phyloP scores from a whole-genome alignment of 1,139 yeast genomes.

The Saccharomycopsis crataegensis region DNA sequence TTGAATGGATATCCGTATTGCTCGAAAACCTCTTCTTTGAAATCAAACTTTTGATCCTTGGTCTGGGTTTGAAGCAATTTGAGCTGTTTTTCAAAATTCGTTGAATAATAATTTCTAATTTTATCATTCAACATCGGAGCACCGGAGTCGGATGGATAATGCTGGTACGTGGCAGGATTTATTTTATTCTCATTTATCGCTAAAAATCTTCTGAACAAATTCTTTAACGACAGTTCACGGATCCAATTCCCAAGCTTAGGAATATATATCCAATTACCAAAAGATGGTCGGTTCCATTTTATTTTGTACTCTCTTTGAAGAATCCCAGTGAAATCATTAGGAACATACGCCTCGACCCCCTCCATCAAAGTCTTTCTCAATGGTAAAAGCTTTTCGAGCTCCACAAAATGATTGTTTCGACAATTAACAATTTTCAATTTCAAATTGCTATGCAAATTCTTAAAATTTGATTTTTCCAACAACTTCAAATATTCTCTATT shows the following conservation, averaged over 20 bases:
- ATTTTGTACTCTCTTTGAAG: conserved; percentile 25
- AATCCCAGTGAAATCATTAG: conserved; percentile 37
- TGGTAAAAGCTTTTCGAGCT: conserved; percentile 39
- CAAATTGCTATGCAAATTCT: conserved; percentile 14
- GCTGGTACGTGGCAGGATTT: neutral
- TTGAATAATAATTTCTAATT: neutral
- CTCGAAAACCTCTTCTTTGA: neutral
- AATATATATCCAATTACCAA: neutral
- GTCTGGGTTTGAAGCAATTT: neutral
- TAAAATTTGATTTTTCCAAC: conserved; percentile 4
- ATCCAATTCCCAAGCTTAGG: conserved; percentile 10
- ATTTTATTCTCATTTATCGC: neutral
- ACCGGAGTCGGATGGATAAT: too few species aligned
- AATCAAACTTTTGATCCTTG: neutral
- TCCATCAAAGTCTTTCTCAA: conserved; percentile 45
- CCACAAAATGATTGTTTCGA: conserved; percentile 37
- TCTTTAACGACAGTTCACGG: neutral
- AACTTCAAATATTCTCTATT: conserved; percentile 5
- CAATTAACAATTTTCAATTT: conserved; percentile 33
- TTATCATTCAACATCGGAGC: neutral
- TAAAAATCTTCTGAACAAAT: conserved; percentile 5
- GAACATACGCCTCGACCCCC: conserved; percentile 47
- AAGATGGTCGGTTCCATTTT: conserved; percentile 11
- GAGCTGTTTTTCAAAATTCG: neutral
- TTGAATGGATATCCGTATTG: conserved; percentile 6